These are phyloP conservation scores for Orbilia oligospora DNA, from an alignment of 2,329 filamentous ascomycete genomes.

Conservation along the genomic window DNA sequence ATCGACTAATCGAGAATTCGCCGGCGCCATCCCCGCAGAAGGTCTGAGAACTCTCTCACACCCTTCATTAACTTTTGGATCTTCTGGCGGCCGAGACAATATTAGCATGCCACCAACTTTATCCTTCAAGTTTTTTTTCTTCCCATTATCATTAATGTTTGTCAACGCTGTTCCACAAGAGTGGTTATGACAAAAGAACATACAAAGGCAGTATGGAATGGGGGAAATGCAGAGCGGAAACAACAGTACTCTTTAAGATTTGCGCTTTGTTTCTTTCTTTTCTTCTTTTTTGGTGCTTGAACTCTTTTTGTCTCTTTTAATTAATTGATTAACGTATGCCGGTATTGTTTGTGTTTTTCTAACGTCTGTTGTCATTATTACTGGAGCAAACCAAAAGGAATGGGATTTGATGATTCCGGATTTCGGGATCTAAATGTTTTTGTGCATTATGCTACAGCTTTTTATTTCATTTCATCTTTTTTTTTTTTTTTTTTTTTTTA, in stretches of 20 bases:
- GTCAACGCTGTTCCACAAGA: slow-evolving; percentile 12
- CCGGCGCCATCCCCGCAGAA: slow-evolving; percentile 55
- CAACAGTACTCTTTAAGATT: slow-evolving; percentile 28
- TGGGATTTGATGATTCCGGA: neutral
- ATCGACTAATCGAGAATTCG: slow-evolving; percentile 54
- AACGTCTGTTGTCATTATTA: slow-evolving; percentile 8
- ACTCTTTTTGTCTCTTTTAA: slow-evolving; percentile 33
- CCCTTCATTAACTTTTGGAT: slow-evolving; percentile 7
- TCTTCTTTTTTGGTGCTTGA: slow-evolving; percentile 32
- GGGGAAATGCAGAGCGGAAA: slow-evolving; percentile 20
- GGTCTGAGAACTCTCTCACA: slow-evolving; percentile 25
- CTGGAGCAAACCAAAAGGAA: slow-evolving; percentile 17
- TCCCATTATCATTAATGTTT: slow-evolving; percentile 23
- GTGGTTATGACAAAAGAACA: slow-evolving; percentile 14
- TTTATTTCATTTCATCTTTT: neutral
- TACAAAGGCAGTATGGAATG: slow-evolving; percentile 21
- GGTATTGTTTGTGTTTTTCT: neutral
- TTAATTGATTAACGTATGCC: slow-evolving; percentile 28
- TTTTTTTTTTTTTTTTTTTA: slow-evolving; percentile 16
- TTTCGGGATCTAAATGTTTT: slow-evolving; percentile 1
- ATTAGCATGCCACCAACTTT: slow-evolving; percentile 8
- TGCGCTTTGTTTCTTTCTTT: slow-evolving; percentile 10
- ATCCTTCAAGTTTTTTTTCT: slow-evolving; percentile 14
- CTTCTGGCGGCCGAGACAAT: neutral
- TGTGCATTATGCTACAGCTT: slow-evolving; percentile 7